phyloP scores from a whole-genome alignment of 2,329 filamentous ascomycete genomes.

The Pseudocercospora pini-densiflorae region DNA sequence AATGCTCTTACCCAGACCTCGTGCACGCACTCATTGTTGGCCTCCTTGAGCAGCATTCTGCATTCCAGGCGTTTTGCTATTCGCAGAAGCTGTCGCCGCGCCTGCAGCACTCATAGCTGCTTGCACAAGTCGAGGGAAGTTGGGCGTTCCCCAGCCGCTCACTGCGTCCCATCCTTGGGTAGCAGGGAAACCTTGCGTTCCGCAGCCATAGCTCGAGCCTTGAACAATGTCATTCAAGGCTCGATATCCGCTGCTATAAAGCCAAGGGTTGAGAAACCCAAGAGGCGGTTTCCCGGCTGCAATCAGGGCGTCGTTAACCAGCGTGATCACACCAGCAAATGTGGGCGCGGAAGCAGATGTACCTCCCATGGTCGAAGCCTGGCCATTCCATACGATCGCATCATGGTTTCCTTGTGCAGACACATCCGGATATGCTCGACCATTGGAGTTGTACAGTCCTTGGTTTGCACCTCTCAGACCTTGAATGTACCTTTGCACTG shows the following conservation, averaged over 20 bases:
- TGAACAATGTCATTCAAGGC: conserved; percentile 55
- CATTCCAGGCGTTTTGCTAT: not conserved
- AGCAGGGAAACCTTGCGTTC: conserved; percentile 36
- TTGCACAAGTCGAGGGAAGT: conserved; percentile 11
- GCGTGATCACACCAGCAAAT: conserved; percentile 61
- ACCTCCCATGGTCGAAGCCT: conserved; percentile 49
- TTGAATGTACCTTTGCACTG: conserved; percentile 47
- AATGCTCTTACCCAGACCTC: not conserved
- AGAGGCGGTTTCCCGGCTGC: conserved; percentile 54
- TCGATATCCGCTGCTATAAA: conserved; percentile 55
- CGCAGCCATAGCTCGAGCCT: conserved; percentile 37
- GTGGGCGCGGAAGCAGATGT: conserved; percentile 61
- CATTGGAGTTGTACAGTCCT: conserved; percentile 51
- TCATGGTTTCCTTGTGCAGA: conserved; percentile 55
- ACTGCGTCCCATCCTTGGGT: conserved; percentile 39
- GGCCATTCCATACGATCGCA: conserved; percentile 46
- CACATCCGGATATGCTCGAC: conserved; percentile 54
- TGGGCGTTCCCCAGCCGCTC: conserved; percentile 38
- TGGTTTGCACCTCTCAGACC: conserved; percentile 45
- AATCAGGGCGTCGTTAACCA: conserved; percentile 67
- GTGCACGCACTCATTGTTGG: not conserved
- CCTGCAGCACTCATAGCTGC: not conserved
- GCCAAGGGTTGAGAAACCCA: conserved; percentile 65
- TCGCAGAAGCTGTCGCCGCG: not conserved
- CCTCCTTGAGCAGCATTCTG: not conserved